Evolutionary conservation across 768 basidiomycete species (phyloP).

Genomic region (Tricholoma saponaceum): DNA sequence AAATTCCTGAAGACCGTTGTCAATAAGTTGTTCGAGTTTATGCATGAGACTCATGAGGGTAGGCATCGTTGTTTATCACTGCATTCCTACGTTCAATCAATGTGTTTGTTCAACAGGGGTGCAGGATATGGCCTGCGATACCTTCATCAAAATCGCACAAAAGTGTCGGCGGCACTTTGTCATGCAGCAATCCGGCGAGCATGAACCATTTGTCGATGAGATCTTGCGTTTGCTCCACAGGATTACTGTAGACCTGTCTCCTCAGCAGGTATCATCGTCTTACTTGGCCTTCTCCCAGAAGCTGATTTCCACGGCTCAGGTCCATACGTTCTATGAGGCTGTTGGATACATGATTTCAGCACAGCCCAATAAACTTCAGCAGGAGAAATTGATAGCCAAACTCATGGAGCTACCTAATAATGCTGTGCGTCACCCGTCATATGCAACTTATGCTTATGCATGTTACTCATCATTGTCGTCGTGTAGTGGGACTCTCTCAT

Average conservation of each 20-base stretch:
- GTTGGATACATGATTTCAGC: constrained; percentile 99
- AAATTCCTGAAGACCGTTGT: constrained; percentile 99
- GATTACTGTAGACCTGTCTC: constrained; percentile 91
- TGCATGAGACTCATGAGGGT: constrained; percentile 99
- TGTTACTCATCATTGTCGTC: constrained; percentile 1
- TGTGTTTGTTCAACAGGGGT: constrained; percentile 55
- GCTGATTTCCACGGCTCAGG: constrained; percentile 30
- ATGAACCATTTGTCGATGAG: constrained; percentile 97
- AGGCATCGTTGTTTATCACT: constrained; percentile 10
- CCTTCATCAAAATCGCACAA: constrained; percentile 99
- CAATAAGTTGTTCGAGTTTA: constrained; percentile 99
- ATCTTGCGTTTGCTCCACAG: constrained; percentile 88
- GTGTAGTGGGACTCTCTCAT: constrained; percentile 95
- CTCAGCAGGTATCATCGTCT: constrained; percentile 61
- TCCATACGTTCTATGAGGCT: constrained; percentile 98
- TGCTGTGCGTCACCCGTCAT: constrained; percentile 53
- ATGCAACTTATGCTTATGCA: neutral
- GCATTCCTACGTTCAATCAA: neutral
- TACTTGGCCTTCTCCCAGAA: neutral
- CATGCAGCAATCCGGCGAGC: constrained; percentile 96
- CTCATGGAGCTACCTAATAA: constrained; percentile 97
- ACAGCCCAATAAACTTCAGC: constrained; percentile 95
- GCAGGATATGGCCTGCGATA: constrained; percentile 99
- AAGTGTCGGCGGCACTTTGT: constrained; percentile 98
- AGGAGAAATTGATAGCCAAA: constrained; percentile 91